Percentiles rank a stretch among this genome's conserved stretches.
phyloP scores from a whole-genome alignment of 1,284 basidiomycete genomes.

The Amylostereum chailletii region DNA sequence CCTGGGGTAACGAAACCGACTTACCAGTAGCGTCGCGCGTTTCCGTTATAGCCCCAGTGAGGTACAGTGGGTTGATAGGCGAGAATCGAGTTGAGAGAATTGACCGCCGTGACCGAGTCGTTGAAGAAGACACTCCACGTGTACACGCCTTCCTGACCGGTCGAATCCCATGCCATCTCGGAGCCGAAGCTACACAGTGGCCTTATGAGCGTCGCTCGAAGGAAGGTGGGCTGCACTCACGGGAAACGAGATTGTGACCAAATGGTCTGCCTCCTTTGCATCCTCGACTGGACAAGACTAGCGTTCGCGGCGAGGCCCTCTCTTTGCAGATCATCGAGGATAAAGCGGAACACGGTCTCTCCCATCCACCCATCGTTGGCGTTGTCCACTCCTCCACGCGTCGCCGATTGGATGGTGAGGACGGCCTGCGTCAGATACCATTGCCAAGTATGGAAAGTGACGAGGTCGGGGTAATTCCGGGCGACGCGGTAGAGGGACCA shows the following conservation, averaged over 20 bases:
- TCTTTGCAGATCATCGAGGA: conserved; percentile 43
- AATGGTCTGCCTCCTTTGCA: conserved; percentile 32
- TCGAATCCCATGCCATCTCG: conserved; percentile 58
- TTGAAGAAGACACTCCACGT: conserved; percentile 49
- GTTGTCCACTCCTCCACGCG: conserved; percentile 36
- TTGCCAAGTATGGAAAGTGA: conserved; percentile 38
- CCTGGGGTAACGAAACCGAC: too few relatives aligned
- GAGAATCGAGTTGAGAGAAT: conserved; percentile 48
- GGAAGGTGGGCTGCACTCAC: conserved; percentile 22
- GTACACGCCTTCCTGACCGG: conserved; percentile 51
- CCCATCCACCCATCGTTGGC: conserved; percentile 46
- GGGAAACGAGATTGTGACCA: conserved; percentile 46
- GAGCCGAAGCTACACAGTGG: conserved; percentile 37
- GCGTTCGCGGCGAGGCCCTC: conserved; percentile 44
- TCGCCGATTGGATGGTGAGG: conserved; percentile 40
- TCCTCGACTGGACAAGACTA: conserved; percentile 36
- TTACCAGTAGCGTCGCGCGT: conserved; percentile 49
- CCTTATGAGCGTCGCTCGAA: not conserved
- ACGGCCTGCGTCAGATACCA: conserved; percentile 53
- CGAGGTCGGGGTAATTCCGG: conserved; percentile 44
- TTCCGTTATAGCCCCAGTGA: conserved; percentile 57
- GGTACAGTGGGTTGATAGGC: conserved; percentile 49
- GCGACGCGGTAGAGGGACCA: conserved; percentile 53
- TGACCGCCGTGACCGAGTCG: conserved; percentile 39
- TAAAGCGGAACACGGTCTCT: conserved; percentile 41